Conservation (phyloP, 2,329 filamentous ascomycete genomes). For the Amauroascus niger region DNA sequence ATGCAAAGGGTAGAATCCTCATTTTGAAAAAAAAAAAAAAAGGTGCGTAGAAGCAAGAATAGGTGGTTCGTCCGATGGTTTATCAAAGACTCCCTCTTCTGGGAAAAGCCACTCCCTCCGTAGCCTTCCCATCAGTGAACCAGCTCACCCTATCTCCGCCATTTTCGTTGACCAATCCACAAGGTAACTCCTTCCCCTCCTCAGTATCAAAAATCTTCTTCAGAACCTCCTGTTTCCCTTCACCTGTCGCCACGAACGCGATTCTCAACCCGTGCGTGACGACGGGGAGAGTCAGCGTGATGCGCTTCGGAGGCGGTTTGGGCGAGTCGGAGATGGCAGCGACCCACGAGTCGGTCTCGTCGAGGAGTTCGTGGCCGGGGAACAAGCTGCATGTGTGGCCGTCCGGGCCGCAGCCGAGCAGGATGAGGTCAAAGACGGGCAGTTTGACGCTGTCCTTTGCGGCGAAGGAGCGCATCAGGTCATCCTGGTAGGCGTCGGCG, state of each 20-base stretch:
- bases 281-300: constrained; percentile 86
- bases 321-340: constrained; percentile 85
- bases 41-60: too few species aligned
- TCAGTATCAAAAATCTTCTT: constrained; percentile 81
- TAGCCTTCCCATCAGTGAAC: constrained; percentile 82
- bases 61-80: too few species aligned
- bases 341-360: constrained; percentile 85
- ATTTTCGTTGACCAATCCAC: constrained; percentile 74
- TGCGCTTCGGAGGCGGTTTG: constrained; percentile 82
- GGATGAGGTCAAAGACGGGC: constrained; percentile 86
- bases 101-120: constrained; percentile 76
- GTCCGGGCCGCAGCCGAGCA: constrained; percentile 89
- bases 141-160: constrained; percentile 82
- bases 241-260: constrained; percentile 85
- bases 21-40: too few species aligned
- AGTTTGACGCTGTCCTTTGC: constrained; percentile 87
- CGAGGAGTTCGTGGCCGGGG: constrained; percentile 75
- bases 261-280: constrained; percentile 77
- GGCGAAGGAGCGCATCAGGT: constrained; percentile 75
- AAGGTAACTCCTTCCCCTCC: constrained; percentile 64
- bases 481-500: constrained; percentile 87
- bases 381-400: constrained; percentile 97
- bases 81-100: constrained; percentile 58
- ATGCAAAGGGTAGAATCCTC: too few species aligned
- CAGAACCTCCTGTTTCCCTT: constrained; percentile 80